Percentiles rank a stretch among this genome's conserved stretches.
Evolutionary conservation across 805 yeast genomes (phyloP).

Genomic region (Starmerella etchellsii): DNA sequence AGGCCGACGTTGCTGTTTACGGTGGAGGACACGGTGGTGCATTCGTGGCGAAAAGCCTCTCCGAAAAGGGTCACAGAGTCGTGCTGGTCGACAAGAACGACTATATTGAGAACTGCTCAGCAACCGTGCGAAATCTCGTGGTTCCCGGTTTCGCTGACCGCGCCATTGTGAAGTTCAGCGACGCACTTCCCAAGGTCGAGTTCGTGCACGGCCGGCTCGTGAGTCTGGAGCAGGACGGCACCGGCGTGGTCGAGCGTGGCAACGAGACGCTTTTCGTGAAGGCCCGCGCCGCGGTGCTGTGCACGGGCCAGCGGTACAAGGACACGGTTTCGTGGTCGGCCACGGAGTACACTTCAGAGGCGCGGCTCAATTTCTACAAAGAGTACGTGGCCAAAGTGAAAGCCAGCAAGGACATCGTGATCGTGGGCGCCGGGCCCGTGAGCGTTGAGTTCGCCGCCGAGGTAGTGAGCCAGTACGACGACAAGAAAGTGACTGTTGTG

Average conservation of each 20-base stretch:
- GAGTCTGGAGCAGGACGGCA: not conserved
- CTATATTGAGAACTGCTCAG: constrained; percentile 3
- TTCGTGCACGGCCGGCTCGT: constrained; percentile 5
- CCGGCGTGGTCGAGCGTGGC: not conserved
- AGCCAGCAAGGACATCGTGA: not conserved
- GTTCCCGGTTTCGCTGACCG: constrained; percentile 4
- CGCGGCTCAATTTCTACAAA: constrained; percentile 2
- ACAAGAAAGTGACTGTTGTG: constrained; percentile 3
- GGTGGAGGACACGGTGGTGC: constrained; percentile 10
- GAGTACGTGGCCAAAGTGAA: not conserved
- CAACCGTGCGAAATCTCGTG: constrained; percentile 6
- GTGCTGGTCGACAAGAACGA: constrained; percentile 3
- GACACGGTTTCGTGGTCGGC: not conserved
- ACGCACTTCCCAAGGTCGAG: not conserved
- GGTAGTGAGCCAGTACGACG: constrained; percentile 1
- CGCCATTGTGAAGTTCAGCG: constrained; percentile 1
- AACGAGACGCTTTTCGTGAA: not conserved
- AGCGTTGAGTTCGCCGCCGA: constrained; percentile 11
- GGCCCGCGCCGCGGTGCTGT: constrained; percentile 6
- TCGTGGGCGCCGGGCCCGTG: constrained; percentile 7
- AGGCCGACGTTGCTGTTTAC: constrained; percentile 5
- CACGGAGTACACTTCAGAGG: not conserved
- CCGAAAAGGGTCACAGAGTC: not conserved
- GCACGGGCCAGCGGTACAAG: constrained; percentile 4
- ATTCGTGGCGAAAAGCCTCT: constrained; percentile 1